Conservation (phyloP, 1,284 basidiomycete species). For the Ustilago xerochloae region DNA sequence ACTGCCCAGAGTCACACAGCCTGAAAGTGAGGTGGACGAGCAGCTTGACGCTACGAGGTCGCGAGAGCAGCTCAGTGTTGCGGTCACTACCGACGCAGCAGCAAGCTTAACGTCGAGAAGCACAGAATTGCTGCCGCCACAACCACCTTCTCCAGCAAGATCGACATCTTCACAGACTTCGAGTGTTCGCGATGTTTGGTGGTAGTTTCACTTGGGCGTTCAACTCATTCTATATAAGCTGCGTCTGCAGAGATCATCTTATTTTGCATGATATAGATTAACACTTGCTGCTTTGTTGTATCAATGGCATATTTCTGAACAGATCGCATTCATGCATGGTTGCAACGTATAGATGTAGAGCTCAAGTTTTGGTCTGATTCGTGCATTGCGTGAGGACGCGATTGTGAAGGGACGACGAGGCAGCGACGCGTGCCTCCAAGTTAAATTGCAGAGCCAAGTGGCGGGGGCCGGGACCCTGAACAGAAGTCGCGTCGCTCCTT, state of each 20-base stretch:
- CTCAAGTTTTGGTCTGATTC: too few relatives aligned
- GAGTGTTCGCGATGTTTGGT: constrained; percentile 29
- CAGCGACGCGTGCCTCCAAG: background rate
- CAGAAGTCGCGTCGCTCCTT: background rate
- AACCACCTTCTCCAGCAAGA: constrained; percentile 18
- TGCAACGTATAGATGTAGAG: too few relatives aligned
- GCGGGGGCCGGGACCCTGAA: too few relatives aligned
- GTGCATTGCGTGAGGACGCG: too few relatives aligned
- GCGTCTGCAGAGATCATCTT: too few relatives aligned
- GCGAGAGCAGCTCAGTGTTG: background rate
- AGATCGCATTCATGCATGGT: too few relatives aligned
- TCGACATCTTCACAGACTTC: constrained; percentile 16
- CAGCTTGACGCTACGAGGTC: background rate
- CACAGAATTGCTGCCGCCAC: background rate
- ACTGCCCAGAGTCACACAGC: background rate
- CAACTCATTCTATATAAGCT: background rate
- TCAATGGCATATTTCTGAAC: too few relatives aligned
- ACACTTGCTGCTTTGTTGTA: too few relatives aligned
- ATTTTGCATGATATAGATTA: background rate
- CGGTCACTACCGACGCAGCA: background rate
- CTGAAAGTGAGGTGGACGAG: background rate
- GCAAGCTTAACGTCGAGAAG: background rate
- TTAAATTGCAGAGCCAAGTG: constrained; percentile 6
- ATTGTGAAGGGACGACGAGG: background rate
- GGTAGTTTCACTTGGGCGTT: constrained; percentile 7